Evolutionary conservation across 2,329 filamentous ascomycete genomes (phyloP), one percentile per base, ranked within the genome.

Genomic region (Podosphaera xanthii): DNA sequence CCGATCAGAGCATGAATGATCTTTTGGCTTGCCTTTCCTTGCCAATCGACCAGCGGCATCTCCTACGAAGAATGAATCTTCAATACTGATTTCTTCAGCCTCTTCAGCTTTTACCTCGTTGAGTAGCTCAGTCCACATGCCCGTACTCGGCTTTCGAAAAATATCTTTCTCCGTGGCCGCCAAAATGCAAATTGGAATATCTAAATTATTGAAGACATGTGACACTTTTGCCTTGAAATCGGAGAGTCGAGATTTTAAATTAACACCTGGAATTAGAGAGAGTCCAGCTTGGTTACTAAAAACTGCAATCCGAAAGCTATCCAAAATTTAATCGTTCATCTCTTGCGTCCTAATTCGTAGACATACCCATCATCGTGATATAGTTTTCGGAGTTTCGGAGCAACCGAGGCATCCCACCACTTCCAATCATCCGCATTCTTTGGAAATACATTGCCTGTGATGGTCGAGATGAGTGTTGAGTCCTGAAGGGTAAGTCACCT

Each of bases 241-340:
- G 4, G 74, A 70, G 2, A 92, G 74, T 62, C 85, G 83, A 60
- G 83, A 83, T 61, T 81, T 81, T 65, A 82, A 77, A 36, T 72
- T 73, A 4, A 84, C 74, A 58, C 87, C 80, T 22, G 80, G 77
- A 62, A 85, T 85, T 1, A 97, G 73, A 14, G 79, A 84, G 52
- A 98, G 76, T 12, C 86, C 88, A 57, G 77, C 90, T 71, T 98
- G 92, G 70, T 98, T 98, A 62, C 87, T 94, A 57, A 98, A 72
- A 55, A 97, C 79, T 22, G 87, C 78, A 10, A 97, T 72, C 53
- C 78, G 78, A 70, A 86, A 94, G 36, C 85, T 86, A 65, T 33
- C 12, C 22, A 4, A 7, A 8, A 7, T 10, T 58, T 48, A 58
- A n/a, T 56, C 7, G 30, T 56, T 33, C 9, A 22, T 8, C 3